Base-by-base conservation (phyloP, 2,329 filamentous ascomycete genomes). In the Penicillium sp. region DNA sequence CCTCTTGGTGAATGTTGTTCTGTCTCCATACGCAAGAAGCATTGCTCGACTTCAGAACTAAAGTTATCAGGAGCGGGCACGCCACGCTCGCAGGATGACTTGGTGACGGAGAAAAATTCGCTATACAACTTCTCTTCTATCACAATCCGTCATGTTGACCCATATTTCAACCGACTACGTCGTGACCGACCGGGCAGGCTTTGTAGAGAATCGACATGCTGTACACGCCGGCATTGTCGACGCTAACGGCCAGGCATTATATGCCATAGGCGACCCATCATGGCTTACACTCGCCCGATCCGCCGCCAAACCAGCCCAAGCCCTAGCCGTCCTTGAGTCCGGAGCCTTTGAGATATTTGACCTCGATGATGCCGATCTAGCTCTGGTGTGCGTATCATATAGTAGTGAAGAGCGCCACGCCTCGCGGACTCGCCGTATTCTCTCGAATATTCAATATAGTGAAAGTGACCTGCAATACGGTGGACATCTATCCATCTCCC, bases 361-460 rank as follows among this genome's bases (percentile, higher is more conserved):
- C 1, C 68, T 76, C 25, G 61, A 71, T n/a, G 64, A 69, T 2
- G 66, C 59, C 3, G 74, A 77, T 29, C 50, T 77, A 1, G 75
- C 73, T 1, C 57, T 77, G 1, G 71, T 74, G 63, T 76, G 74
- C 48, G 72, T 73, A 3, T 77, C 74, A 0, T 73, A 77, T 49
- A 76, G 54, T 50, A 69, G 68, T 44, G 73, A 77, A 52, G 63
- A 69, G 0, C 50, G 61, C 9, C 74, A 76, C 45, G 54, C 74
- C 26, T 9, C 48, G 0, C 70, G 70, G 2, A 68, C 72, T 2
- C 57, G 51, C 5, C 36, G n/a, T 0, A 76, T 77, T 63, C 53
- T 77, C 4, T 50, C 13, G 4, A 71, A 67, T 40, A 59, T 65
- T 2, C 48, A 52, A 0, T 66, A 63, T 0, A 27, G 43, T 0